Evolutionary conservation across 2,329 filamentous ascomycete genomes (phyloP).

Genomic region (Basipetospora sp.): DNA sequence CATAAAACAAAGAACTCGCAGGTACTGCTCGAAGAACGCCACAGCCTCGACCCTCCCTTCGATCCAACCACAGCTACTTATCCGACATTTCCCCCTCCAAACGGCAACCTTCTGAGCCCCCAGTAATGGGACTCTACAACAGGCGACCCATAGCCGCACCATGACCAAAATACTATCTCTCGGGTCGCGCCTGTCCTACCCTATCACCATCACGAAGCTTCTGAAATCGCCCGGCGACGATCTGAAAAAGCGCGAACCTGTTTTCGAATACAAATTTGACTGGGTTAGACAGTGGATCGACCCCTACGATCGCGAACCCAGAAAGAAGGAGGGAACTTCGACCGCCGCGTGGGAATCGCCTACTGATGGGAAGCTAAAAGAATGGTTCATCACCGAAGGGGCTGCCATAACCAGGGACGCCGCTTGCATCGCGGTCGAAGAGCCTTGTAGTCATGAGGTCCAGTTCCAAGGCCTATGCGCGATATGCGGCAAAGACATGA

Average conservation of each 20-base stretch:
- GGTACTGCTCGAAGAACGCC: too few relatives aligned
- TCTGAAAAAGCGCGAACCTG: constrained; percentile 58
- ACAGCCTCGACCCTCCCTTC: too few relatives aligned
- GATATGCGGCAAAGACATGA: constrained; percentile 93
- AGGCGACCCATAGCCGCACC: constrained; percentile 9
- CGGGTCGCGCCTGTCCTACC: constrained; percentile 64
- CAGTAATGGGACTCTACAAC: constrained; percentile 1
- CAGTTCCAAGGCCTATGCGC: constrained; percentile 86
- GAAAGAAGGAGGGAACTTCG: constrained; percentile 55
- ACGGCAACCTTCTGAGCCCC: not conserved
- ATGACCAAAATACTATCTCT: constrained; percentile 36
- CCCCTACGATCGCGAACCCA: constrained; percentile 19
- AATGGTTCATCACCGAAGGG: constrained; percentile 61
- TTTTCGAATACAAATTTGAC: constrained; percentile 79
- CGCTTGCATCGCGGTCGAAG: constrained; percentile 61
- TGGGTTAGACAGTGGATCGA: constrained; percentile 47
- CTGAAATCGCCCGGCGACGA: constrained; percentile 61
- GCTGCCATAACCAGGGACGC: constrained; percentile 46
- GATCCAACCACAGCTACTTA: too few relatives aligned
- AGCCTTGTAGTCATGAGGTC: constrained; percentile 78
- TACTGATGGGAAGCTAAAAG: constrained; percentile 60
- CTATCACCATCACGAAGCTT: constrained; percentile 79
- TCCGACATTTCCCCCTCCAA: not conserved
- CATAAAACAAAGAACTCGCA: too few relatives aligned
- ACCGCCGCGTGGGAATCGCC: constrained; percentile 68